Conservation (phyloP, 2,329 filamentous ascomycete species). For the Pseudomassariella vexata region DNA sequence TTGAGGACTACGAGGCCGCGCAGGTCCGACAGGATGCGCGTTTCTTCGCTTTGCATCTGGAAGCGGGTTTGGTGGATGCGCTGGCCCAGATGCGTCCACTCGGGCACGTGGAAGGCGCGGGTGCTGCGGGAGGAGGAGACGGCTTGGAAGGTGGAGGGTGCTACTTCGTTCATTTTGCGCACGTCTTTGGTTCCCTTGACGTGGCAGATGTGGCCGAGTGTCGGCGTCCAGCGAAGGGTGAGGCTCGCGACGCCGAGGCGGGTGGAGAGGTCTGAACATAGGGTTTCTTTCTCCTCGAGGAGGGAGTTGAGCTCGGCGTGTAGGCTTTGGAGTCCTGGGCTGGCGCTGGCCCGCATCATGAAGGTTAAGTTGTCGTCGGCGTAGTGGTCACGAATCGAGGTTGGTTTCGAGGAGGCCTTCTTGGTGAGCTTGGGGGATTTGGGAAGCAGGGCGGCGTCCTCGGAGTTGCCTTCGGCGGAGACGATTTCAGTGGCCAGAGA, state of each 20-base stretch:
- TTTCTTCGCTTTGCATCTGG: conserved; percentile 79
- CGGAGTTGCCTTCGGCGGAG: conserved; percentile 55
- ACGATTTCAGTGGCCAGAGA: conserved; percentile 69
- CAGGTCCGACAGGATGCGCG: conserved; percentile 68
- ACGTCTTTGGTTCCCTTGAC: conserved; percentile 79
- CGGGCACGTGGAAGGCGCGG: conserved; percentile 73
- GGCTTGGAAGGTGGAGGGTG: conserved; percentile 34
- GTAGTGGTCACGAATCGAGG: conserved; percentile 51
- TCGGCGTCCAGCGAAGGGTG: conserved; percentile 79
- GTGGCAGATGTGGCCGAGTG: conserved; percentile 84
- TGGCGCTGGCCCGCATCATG: conserved; percentile 66
- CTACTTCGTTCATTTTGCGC: conserved; percentile 27
- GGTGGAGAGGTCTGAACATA: conserved; percentile 57
- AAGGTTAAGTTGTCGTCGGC: conserved; percentile 54
- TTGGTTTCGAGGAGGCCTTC: conserved; percentile 30
- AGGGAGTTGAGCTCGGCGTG: conserved; percentile 63
- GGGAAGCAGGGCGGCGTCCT: conserved; percentile 50
- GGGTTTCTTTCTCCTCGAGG: conserved; percentile 48
- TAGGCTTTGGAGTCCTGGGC: conserved; percentile 55
- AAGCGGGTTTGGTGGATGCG: conserved; percentile 71
- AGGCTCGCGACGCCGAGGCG: conserved; percentile 59
- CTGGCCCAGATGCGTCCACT: conserved; percentile 79
- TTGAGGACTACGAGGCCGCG: conserved; percentile 73
- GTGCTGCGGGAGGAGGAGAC: conserved; percentile 80
- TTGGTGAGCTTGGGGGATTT: conserved; percentile 36